phyloP scores from a whole-genome alignment of 805 yeast genomes.

The Suhomyces faveliae region DNA sequence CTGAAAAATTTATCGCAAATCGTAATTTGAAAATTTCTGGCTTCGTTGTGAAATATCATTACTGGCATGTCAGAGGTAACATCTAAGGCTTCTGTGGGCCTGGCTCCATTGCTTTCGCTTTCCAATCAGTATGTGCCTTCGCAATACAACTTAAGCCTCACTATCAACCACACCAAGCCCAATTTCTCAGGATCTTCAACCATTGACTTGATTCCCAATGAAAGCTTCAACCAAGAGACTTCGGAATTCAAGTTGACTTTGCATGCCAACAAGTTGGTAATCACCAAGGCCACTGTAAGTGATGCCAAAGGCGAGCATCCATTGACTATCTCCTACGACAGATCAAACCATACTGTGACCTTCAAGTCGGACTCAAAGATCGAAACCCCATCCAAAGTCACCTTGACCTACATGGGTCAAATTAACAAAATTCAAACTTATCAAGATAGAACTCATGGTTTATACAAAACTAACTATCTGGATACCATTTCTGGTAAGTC shows the following conservation, averaged over 20 bases:
- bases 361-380: conserved; percentile 21
- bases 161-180: conserved; percentile 43
- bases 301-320: conserved; percentile 12
- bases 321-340: conserved; percentile 37
- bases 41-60: not conserved
- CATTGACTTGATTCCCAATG: conserved; percentile 31
- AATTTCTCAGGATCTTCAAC: conserved; percentile 45
- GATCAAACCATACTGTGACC: conserved; percentile 35
- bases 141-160: conserved; percentile 37
- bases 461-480: conserved; percentile 65
- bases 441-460: conserved; percentile 58
- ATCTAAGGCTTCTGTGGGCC: not conserved
- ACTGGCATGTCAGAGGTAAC: not conserved
- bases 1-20: not conserved
- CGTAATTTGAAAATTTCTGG: not conserved
- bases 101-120: conserved; percentile 21
- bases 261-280: conserved; percentile 42
- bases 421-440: conserved; percentile 50
- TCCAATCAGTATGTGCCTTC: conserved; percentile 36
- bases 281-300: conserved; percentile 30
- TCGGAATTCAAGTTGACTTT: conserved; percentile 25
- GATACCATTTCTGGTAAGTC: conserved; percentile 49
- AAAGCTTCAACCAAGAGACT: conserved; percentile 10
- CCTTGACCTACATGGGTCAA: conserved; percentile 49
- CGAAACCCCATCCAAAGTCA: conserved; percentile 13